Evolutionary conservation across 1,284 basidiomycete genomes (phyloP), one percentile per base, ranked within the genome.

Genomic region (Kalmanozyma brasiliensis): DNA sequence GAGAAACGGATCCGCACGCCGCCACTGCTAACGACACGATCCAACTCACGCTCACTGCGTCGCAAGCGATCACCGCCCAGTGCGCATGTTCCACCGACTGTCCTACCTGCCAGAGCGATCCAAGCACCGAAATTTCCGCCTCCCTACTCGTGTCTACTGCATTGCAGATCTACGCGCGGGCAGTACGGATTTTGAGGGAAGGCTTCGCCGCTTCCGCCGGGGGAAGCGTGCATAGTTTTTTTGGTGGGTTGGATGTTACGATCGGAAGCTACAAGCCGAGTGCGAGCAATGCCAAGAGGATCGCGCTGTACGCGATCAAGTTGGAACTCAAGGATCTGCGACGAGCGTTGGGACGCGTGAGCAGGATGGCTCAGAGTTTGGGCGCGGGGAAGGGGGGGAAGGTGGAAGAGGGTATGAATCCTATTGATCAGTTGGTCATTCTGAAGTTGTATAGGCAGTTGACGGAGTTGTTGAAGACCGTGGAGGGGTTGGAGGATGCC

Each of bases 251-350:
- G 4, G 76, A 81, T 24, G 74, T 82, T 23, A 67, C 73, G 22
- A 81, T 82, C 19, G 80, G 80, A 4, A 65, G 63, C 17, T 82
- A 76, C 56, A 52, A 59, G 13, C 80, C 80, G 2, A 49, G 56
- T 0, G 45, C 58, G 13, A 45, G 30, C 36, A 81, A 82, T 47
- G 75, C 80, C 7, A 74, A 74, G 16, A 73, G 67, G 44, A 82
- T 82, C 26, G 79, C 80, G 8, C 59, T 82, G 16, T 79, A 77
- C 45, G 80, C 80, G n/a, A 76, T 81, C 61, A 77, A 78, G 56
- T 49, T 81, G 17, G 80, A 82, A 45, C 48, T 82, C 20, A 55
- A 65, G 11, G 80, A 82, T 53, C 43, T 82, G 30, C 55, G 76
- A 14, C 58, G 66, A 32, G 80, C 79, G 38, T 45, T 82, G 24